A percentile compares a stretch with the other conserved stretches of the same genome.
These are phyloP conservation scores for Corniculantispora saksenae DNA, from an alignment of 2,329 filamentous ascomycete genomes.

Conservation along the genomic window DNA sequence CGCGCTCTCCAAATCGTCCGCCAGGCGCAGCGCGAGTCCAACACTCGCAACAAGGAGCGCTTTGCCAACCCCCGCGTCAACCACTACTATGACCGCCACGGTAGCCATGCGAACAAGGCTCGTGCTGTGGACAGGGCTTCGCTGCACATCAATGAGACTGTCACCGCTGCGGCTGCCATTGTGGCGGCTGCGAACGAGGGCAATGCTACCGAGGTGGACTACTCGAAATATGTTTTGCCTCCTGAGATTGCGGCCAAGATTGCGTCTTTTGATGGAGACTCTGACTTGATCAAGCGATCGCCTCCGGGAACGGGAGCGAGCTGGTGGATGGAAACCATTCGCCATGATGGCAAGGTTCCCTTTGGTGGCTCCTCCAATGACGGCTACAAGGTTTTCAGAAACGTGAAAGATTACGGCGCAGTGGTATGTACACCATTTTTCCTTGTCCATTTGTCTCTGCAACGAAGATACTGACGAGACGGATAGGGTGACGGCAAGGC, in stretches of 20 bases:
- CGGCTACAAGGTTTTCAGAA: constrained; percentile 15
- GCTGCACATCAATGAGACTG: constrained; percentile 11
- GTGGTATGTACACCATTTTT: constrained; percentile 1
- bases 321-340: constrained; percentile 14
- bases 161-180: constrained; percentile 9
- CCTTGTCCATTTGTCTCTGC: too few species aligned
- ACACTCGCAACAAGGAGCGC: constrained; percentile 4
- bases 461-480: not conserved
- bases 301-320: constrained; percentile 5
- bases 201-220: constrained; percentile 4
- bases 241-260: constrained; percentile 5
- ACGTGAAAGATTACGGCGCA: constrained; percentile 16
- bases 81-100: constrained; percentile 10
- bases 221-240: constrained; percentile 7
- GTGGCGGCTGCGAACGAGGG: constrained; percentile 8
- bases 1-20: constrained; percentile 43
- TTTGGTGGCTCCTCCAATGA: constrained; percentile 12
- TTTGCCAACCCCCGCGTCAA: constrained; percentile 10
- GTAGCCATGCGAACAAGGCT: not conserved
- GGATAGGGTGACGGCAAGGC: constrained; percentile 46
- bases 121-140: constrained; percentile 7
- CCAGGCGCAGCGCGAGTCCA: constrained; percentile 15
- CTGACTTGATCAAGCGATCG: not conserved
- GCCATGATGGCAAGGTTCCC: constrained; percentile 8
- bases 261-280: not conserved